Evolutionary conservation across 805 yeast genomes (phyloP).

Genomic region (Cyberlindnera lachancei): DNA sequence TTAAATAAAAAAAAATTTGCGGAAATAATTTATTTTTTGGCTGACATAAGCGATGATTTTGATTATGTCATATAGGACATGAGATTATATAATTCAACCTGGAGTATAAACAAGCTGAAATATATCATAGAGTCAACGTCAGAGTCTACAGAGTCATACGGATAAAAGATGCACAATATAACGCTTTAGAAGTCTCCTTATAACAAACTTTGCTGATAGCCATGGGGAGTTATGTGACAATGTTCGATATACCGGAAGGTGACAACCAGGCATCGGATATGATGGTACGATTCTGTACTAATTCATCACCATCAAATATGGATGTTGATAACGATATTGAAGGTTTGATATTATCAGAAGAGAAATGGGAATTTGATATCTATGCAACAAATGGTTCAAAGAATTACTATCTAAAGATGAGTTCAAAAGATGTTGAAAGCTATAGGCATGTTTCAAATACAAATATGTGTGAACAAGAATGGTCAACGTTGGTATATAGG

Average conservation of each 20-base stretch:
- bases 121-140: too few relatives aligned
- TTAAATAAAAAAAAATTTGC: too few relatives aligned
- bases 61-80: too few relatives aligned
- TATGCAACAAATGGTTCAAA: constrained; percentile 8
- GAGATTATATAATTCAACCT: too few relatives aligned
- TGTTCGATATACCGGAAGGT: constrained; percentile 2
- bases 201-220: constrained; percentile 1
- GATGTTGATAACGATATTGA: constrained; percentile 3
- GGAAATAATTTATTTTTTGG: too few relatives aligned
- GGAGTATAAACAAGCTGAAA: too few relatives aligned
- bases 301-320: too few relatives aligned
- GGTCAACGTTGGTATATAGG: constrained; percentile 8
- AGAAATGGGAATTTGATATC: constrained; percentile 7
- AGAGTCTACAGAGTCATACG: too few relatives aligned
- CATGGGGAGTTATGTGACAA: not conserved
- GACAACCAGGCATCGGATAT: constrained; percentile 10
- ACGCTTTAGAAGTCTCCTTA: too few relatives aligned
- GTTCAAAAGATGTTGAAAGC: not conserved
- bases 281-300: constrained; percentile 3
- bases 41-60: too few relatives aligned
- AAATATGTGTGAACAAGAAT: constrained; percentile 4
- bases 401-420: not conserved
- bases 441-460: constrained; percentile 4
- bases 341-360: not conserved
- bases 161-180: too few relatives aligned